Percentiles rank a stretch among this genome's conserved stretches.
Evolutionary conservation across 106 monocot species (phyloP).

Genomic region (Allium fistulosum): DNA sequence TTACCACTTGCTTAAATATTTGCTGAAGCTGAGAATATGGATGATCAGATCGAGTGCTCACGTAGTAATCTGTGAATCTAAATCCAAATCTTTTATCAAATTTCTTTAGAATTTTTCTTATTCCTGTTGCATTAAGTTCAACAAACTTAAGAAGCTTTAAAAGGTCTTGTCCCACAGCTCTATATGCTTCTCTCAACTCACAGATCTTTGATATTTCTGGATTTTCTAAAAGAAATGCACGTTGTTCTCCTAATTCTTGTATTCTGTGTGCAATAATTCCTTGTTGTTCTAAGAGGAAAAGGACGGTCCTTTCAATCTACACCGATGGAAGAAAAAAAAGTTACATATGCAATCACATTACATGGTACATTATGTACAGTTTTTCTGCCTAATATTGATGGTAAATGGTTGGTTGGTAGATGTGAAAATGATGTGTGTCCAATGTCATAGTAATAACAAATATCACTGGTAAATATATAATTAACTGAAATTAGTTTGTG

Average conservation of each 20-base stretch:
- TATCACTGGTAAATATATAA: not conserved
- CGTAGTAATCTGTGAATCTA: slow-evolving; percentile 83
- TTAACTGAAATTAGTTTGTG: too few relatives aligned
- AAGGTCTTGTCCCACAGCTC: slow-evolving; percentile 72
- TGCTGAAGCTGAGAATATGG: slow-evolving; percentile 98
- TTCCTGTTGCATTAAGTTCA: slow-evolving; percentile 85
- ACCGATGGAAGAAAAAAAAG: not conserved
- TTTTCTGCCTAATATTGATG: too few relatives aligned
- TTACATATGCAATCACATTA: too few relatives aligned
- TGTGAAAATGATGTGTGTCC: too few relatives aligned
- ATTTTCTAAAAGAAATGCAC: slow-evolving; percentile 36
- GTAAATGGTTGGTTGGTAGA: too few relatives aligned
- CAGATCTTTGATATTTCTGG: slow-evolving; percentile 53
- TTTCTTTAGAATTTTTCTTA: slow-evolving; percentile 95
- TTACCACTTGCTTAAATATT: slow-evolving; percentile 98
- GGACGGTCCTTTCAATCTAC: slow-evolving; percentile 89
- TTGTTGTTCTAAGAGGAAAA: slow-evolving; percentile 91
- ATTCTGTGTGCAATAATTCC: slow-evolving; percentile 74
- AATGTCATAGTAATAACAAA: too few relatives aligned
- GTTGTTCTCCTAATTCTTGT: slow-evolving; percentile 53
- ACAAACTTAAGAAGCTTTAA: slow-evolving; percentile 86
- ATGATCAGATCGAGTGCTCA: slow-evolving; percentile 83
- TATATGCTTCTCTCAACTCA: slow-evolving; percentile 66
- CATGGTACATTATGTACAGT: too few relatives aligned
- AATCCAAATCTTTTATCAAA: slow-evolving; percentile 88